These are phyloP conservation scores for Verticillium longisporum DNA, from an alignment of 2,329 filamentous ascomycete genomes.

Conservation along the genomic window DNA sequence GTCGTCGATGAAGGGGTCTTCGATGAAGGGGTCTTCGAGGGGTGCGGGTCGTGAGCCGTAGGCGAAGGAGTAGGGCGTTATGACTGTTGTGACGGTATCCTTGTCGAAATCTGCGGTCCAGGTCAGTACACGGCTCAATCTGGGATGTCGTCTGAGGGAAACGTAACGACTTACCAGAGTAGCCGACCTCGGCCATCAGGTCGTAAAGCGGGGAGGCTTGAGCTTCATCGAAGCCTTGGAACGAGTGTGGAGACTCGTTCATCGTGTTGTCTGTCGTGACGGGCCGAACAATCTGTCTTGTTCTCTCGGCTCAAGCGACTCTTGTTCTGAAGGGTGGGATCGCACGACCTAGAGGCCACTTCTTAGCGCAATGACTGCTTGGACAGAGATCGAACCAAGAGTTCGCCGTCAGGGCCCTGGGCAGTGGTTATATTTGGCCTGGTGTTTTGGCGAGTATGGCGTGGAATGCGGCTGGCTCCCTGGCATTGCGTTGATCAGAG, in stretches of 20 bases:
- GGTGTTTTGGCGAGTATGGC: neutral
- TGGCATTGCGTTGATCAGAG: neutral
- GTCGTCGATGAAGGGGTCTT: neutral
- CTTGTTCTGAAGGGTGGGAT: neutral
- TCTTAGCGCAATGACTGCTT: neutral
- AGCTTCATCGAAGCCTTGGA: neutral
- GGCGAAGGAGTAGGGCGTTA: neutral
- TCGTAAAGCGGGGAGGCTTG: neutral
- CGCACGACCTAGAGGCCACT: neutral
- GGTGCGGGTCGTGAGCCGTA: neutral
- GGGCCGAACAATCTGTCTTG: neutral
- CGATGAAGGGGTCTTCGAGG: neutral
- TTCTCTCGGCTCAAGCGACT: neutral
- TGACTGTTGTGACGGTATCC: neutral
- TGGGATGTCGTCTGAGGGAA: no score
- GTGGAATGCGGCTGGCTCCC: neutral
- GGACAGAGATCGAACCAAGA: neutral
- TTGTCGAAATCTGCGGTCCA: neutral
- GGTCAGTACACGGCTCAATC: no score
- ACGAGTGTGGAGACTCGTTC: neutral
- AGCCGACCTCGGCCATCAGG: neutral
- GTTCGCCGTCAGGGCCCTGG: neutral
- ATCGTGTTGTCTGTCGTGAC: neutral
- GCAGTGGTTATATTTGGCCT: neutral
- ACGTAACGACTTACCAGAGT: neutral